Percentiles rank a stretch among this genome's conserved stretches.
Evolutionary conservation across 140 eudicot species (phyloP).

Genomic region (Eryngium alpinum): DNA sequence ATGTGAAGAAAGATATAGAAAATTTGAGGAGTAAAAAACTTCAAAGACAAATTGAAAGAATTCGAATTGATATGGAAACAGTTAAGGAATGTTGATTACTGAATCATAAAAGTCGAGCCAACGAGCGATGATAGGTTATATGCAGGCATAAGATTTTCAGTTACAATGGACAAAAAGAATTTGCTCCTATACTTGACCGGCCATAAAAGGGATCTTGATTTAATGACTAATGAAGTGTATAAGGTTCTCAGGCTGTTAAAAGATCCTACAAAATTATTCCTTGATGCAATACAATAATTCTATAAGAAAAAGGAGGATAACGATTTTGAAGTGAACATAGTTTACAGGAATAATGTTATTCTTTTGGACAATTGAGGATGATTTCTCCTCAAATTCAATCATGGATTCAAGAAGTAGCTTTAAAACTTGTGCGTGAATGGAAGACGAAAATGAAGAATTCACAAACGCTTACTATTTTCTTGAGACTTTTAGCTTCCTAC

Average conservation of each 20-base stretch:
- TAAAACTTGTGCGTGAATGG: constrained; percentile 28
- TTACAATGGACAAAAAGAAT: constrained; percentile 16
- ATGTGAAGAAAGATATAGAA: constrained; percentile 20
- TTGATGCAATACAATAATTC: constrained; percentile 35
- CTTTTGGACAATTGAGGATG: constrained; percentile 36
- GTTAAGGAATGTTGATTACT: not conserved
- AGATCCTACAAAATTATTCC: constrained; percentile 32
- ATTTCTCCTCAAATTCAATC: constrained; percentile 27
- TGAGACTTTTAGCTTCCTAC: constrained; percentile 2
- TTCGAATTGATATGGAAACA: not conserved
- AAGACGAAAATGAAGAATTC: constrained; percentile 23
- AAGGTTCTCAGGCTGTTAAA: constrained; percentile 23
- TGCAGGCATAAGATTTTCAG: not conserved
- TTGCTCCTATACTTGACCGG: constrained; percentile 20
- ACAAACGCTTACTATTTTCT: constrained; percentile 3
- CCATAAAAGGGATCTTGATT: constrained; percentile 12
- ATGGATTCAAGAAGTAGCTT: constrained; percentile 20
- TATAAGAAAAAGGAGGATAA: constrained; percentile 14
- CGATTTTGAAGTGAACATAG: constrained; percentile 15
- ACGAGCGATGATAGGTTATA: not conserved
- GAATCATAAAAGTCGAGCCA: not conserved
- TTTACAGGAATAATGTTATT: constrained; percentile 21
- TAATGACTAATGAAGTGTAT: constrained; percentile 19
- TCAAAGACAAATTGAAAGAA: constrained; percentile 13
- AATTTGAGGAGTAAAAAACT: constrained; percentile 24